These are phyloP conservation scores for Kitagawia praeruptora DNA, from an alignment of 129 eudicot genomes.

Conservation along the genomic window DNA sequence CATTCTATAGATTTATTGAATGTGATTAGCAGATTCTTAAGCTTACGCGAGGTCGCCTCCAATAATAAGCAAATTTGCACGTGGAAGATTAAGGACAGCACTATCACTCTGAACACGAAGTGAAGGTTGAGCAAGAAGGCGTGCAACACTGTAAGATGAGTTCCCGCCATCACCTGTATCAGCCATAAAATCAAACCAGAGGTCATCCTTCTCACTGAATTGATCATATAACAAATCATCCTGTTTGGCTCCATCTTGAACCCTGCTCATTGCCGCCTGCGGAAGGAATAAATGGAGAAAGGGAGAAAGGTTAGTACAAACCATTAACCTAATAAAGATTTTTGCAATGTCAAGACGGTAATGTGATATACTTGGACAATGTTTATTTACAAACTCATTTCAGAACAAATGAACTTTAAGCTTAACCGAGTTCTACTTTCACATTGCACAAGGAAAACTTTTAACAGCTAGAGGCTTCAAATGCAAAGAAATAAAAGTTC, in stretches of 20 bases:
- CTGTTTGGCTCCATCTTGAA: slow-evolving; percentile 55
- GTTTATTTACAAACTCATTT: not conserved
- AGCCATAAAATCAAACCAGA: slow-evolving; percentile 99
- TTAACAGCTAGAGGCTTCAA: not conserved
- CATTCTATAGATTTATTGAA: not conserved
- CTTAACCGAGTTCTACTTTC: not conserved
- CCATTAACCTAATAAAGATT: not conserved
- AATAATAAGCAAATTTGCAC: slow-evolving; percentile 79
- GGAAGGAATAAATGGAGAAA: slow-evolving; percentile 4
- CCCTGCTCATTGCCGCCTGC: slow-evolving; percentile 89
- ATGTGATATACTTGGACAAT: not conserved
- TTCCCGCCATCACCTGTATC: slow-evolving; percentile 99
- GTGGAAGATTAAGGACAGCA: slow-evolving; percentile 47
- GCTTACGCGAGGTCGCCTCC: slow-evolving; percentile 99
- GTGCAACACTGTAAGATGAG: slow-evolving; percentile 75
- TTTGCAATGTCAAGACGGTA: not conserved
- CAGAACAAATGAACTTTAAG: not conserved
- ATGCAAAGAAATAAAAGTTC: not conserved
- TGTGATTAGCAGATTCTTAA: slow-evolving; percentile 6
- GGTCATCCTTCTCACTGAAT: slow-evolving; percentile 64
- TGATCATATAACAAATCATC: slow-evolving; percentile 80
- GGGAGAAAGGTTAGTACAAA: not conserved
- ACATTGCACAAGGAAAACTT: not conserved
- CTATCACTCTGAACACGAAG: slow-evolving; percentile 30
- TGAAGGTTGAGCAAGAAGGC: slow-evolving; percentile 88